Conservation (phyloP, 805 yeast genomes). For the Pichia insulana region DNA sequence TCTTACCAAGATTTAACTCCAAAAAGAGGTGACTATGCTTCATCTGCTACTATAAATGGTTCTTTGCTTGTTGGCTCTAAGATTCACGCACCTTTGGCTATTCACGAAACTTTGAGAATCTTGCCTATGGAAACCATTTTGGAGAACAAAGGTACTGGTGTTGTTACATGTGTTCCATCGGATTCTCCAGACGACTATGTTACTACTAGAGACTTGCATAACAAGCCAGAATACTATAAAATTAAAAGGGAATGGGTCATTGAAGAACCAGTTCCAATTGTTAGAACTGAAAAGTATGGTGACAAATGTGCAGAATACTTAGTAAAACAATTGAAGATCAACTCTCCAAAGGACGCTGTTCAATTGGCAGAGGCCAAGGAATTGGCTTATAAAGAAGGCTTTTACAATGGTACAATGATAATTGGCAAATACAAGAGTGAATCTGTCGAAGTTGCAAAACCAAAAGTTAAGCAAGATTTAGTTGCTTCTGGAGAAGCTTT, state of each 20-base stretch:
- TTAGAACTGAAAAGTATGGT: conserved; percentile 80
- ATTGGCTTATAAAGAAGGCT: conserved; percentile 92
- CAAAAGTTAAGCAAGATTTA: conserved; percentile 75
- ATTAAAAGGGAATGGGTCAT: conserved; percentile 83
- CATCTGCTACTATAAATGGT: conserved; percentile 60
- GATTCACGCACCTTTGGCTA: conserved; percentile 77
- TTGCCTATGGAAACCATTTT: conserved; percentile 97
- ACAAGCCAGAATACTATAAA: conserved; percentile 85
- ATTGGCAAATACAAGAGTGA: conserved; percentile 81
- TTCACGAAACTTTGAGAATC: conserved; percentile 60
- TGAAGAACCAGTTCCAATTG: conserved; percentile 62
- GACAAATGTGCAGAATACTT: conserved; percentile 77
- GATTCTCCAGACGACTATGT: conserved; percentile 97
- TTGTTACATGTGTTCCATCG: conserved; percentile 97
- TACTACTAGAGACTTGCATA: conserved; percentile 72
- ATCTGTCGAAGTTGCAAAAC: conserved; percentile 85
- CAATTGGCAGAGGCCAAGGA: conserved; percentile 90
- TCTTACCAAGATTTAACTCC: conserved; percentile 90
- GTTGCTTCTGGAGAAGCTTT: conserved; percentile 73
- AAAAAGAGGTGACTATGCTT: conserved; percentile 63
- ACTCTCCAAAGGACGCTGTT: conserved; percentile 85
- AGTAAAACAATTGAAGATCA: conserved; percentile 81
- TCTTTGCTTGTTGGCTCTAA: conserved; percentile 72
- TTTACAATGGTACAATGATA: conserved; percentile 77
- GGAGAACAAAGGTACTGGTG: conserved; percentile 96